Conservation (phyloP, 148 eudicot genomes). For the Rhododendron williamsianum region DNA sequence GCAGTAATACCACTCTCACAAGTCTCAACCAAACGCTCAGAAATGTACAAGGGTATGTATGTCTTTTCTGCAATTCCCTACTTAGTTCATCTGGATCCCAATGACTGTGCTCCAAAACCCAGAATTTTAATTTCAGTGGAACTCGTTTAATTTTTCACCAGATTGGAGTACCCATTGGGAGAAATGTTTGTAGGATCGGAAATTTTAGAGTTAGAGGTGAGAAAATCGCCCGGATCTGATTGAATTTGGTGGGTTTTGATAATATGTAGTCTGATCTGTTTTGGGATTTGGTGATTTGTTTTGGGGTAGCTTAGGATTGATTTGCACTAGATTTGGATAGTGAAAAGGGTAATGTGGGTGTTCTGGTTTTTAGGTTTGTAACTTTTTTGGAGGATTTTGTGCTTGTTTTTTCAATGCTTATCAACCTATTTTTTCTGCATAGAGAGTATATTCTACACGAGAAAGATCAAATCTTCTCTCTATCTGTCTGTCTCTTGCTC, state of each 20-base stretch:
- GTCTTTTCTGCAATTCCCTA: background rate
- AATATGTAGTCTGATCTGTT: background rate
- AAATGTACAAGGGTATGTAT: conserved; percentile 72
- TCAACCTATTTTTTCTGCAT: background rate
- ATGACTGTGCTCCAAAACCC: background rate
- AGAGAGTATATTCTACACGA: no score
- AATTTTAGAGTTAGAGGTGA: background rate
- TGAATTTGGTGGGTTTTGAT: conserved; percentile 3
- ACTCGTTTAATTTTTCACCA: background rate
- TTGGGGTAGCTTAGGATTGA: background rate
- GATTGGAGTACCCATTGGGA: conserved; percentile 18
- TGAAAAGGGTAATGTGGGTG: background rate
- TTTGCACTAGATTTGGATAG: background rate
- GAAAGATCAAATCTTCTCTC: background rate
- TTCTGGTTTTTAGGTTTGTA: background rate
- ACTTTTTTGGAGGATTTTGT: background rate
- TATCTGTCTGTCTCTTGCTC: background rate
- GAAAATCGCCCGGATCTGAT: background rate
- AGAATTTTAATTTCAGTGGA: background rate
- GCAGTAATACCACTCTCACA: conserved; percentile 14
- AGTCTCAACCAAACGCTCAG: conserved; percentile 64
- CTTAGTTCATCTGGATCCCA: background rate
- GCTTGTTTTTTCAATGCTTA: background rate
- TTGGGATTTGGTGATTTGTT: background rate
- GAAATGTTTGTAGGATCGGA: conserved; percentile 10